Percentiles rank a stretch among this genome's conserved stretches.
These are phyloP conservation scores for Brassica incana DNA, from an alignment of 345 rosid species.

Conservation along the genomic window DNA sequence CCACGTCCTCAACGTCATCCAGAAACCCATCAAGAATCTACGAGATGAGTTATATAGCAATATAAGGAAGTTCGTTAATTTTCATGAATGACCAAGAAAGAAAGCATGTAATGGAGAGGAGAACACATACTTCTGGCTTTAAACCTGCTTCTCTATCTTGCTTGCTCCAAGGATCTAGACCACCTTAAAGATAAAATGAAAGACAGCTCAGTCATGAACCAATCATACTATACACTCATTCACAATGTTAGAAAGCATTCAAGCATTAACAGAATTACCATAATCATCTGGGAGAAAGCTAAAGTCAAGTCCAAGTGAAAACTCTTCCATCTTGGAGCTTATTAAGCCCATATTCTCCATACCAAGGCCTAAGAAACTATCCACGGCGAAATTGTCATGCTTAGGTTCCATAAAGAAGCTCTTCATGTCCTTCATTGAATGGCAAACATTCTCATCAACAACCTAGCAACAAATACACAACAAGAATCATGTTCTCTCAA, in stretches of 20 bases:
- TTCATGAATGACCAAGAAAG: not conserved
- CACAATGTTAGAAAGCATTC: too few species aligned
- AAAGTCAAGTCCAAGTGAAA: conserved; percentile 48
- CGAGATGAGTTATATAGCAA: conserved; percentile 17
- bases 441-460: conserved; percentile 48
- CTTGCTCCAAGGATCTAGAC: conserved; percentile 44
- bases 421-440: conserved; percentile 46
- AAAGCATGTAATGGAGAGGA: conserved; percentile 18
- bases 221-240: not conserved
- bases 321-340: conserved; percentile 48
- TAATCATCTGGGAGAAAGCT: conserved; percentile 39
- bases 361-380: conserved; percentile 51
- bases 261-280: conserved; percentile 42
- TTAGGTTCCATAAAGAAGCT: conserved; percentile 52
- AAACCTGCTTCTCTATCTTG: conserved; percentile 52
- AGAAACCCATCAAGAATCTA: conserved; percentile 81
- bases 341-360: conserved; percentile 50
- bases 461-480: conserved; percentile 35
- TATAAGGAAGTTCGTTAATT: not conserved
- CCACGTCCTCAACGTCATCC: conserved; percentile 73
- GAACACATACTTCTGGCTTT: conserved; percentile 65
- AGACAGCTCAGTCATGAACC: not conserved
- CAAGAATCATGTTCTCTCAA: not conserved
- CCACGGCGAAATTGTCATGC: conserved; percentile 50
- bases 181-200: conserved; percentile 44